Conservation (phyloP, 1,284 basidiomycete genomes). For the Ustilago curta region DNA sequence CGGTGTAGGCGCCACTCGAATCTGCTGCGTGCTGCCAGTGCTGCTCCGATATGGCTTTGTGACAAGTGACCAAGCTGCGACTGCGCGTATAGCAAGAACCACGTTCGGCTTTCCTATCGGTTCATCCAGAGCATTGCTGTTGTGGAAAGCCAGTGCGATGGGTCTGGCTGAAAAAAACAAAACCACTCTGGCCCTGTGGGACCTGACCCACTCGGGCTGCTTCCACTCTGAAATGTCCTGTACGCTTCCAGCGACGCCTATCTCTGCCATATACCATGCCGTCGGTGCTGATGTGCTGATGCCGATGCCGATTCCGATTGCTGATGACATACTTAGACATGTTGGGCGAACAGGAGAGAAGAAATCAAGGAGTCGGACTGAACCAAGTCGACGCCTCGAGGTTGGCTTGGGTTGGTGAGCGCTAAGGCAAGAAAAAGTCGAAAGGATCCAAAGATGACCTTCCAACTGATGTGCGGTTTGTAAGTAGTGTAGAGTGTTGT, state of each 20-base stretch:
- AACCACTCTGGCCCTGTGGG: background rate
- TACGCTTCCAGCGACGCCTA: background rate
- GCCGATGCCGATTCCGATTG: background rate
- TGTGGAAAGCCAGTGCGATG: background rate
- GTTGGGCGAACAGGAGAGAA: conserved; percentile 35
- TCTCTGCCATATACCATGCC: background rate
- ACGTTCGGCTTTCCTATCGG: background rate
- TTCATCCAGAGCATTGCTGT: background rate
- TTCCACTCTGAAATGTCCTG: background rate
- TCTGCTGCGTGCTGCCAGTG: background rate
- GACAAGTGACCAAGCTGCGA: too few relatives aligned
- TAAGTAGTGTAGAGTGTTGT: conserved; percentile 9
- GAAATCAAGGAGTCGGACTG: conserved; percentile 57
- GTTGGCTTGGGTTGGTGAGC: conserved; percentile 20
- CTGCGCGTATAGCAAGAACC: too few relatives aligned
- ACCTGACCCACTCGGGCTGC: background rate
- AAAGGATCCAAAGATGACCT: conserved; percentile 34
- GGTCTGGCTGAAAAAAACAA: too few relatives aligned
- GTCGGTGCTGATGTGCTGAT: too few relatives aligned
- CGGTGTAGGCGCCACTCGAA: conserved; percentile 2
- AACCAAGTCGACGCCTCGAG: conserved; percentile 57
- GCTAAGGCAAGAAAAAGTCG: conserved; percentile 36
- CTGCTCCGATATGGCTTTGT: background rate
- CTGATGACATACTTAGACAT: conserved; percentile 61
- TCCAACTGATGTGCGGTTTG: conserved; percentile 32